phyloP scores from a whole-genome alignment of 2,329 filamentous ascomycete species.

The Pyricularia sp. region DNA sequence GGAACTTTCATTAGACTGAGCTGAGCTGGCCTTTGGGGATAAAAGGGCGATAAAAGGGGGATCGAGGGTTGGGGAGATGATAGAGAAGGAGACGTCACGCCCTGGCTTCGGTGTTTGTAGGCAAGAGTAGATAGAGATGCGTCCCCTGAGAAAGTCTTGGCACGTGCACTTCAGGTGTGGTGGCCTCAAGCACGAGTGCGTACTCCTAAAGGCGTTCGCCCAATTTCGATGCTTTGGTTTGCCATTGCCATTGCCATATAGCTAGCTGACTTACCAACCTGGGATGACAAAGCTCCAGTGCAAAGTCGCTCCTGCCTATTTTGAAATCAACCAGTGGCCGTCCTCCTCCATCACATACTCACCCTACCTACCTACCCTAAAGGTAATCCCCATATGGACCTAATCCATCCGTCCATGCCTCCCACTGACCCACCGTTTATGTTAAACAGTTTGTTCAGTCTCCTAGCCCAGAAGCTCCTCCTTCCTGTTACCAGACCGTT shows the following conservation, averaged over 20 bases:
- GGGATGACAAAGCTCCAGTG: not conserved
- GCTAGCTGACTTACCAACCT: not conserved
- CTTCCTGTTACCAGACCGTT: not conserved
- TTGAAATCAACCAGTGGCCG: not conserved
- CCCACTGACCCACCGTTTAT: not conserved
- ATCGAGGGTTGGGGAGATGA: not conserved
- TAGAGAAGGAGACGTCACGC: not conserved
- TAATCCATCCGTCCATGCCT: too few relatives aligned
- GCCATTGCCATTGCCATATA: too few relatives aligned
- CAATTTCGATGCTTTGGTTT: not conserved
- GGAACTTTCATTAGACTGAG: not conserved
- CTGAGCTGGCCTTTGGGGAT: not conserved
- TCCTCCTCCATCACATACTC: not conserved
- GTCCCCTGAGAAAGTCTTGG: not conserved
- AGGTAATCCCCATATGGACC: too few relatives aligned
- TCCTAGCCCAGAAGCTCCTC: not conserved
- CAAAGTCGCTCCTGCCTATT: not conserved
- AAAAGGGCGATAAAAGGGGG: not conserved
- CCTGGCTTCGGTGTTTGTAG: not conserved
- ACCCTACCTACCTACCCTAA: too few relatives aligned
- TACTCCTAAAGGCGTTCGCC: not conserved
- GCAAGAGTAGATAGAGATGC: not conserved
- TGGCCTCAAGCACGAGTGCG: too few relatives aligned
- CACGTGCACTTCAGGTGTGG: not conserved
- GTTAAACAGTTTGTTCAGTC: not conserved